Evolutionary conservation across 2,329 filamentous ascomycete species (phyloP).

Genomic region (Peltaster fructicola): DNA sequence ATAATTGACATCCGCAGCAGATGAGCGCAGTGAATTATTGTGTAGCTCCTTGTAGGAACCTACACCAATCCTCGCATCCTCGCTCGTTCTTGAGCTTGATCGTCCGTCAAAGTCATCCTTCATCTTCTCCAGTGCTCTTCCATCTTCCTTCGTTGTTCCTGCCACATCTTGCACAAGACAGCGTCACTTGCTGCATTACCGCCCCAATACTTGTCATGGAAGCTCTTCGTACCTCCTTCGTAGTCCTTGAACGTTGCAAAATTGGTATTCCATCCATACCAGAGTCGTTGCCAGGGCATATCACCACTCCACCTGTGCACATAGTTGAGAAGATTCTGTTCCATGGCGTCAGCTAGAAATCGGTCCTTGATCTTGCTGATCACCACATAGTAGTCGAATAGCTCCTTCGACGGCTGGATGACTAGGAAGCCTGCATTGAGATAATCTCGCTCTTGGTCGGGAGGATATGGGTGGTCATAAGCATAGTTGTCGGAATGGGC

Average conservation of each 20-base stretch:
- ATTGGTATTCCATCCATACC: constrained; percentile 23
- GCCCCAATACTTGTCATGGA: constrained; percentile 26
- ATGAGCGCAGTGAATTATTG: too few species aligned
- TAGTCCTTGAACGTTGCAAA: constrained; percentile 22
- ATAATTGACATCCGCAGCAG: too few species aligned
- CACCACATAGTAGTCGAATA: constrained; percentile 22
- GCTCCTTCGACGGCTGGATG: constrained; percentile 15
- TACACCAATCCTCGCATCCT: too few species aligned
- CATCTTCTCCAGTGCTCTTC: too few species aligned
- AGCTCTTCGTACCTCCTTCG: constrained; percentile 18
- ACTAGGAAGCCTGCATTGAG: constrained; percentile 24
- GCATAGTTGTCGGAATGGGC: constrained; percentile 16
- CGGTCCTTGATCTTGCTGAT: constrained; percentile 16
- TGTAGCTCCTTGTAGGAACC: too few species aligned
- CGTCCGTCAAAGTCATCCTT: too few species aligned
- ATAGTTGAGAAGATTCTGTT: constrained; percentile 25
- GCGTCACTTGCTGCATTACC: constrained; percentile 18
- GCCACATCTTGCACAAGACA: constrained; percentile 18
- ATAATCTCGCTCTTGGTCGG: constrained; percentile 12
- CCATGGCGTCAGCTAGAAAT: constrained; percentile 18
- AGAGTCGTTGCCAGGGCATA: constrained; percentile 24
- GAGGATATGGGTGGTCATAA: constrained; percentile 18
- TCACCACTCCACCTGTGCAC: constrained; percentile 21
- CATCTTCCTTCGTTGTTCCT: constrained; percentile 20
- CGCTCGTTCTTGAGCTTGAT: too few species aligned